phyloP scores from a whole-genome alignment of 140 eudicot genomes.

The Oenanthe javanica region DNA sequence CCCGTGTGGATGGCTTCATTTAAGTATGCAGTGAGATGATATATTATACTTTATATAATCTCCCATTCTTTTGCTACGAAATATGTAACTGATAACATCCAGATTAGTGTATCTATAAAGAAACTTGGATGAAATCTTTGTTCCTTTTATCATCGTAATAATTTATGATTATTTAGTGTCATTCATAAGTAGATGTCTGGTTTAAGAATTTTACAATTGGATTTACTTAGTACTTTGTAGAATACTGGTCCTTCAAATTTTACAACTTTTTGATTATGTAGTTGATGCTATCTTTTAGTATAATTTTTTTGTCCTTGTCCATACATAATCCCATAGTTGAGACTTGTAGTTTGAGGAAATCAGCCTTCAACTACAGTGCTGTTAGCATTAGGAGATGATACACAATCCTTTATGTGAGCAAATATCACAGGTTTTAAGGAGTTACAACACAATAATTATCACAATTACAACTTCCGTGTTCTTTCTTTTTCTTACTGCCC shows the following conservation, averaged over 20 bases:
- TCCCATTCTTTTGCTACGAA: background rate
- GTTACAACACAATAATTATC: background rate
- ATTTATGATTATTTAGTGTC: background rate
- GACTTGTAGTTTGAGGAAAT: too few relatives aligned
- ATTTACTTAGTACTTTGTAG: background rate
- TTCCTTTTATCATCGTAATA: background rate
- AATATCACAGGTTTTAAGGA: too few relatives aligned
- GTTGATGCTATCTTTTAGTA: background rate
- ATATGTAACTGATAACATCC: background rate
- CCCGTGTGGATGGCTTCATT: background rate
- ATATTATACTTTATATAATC: background rate
- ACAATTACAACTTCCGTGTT: background rate
- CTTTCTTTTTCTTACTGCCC: background rate
- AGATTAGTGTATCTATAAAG: background rate
- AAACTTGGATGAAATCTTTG: background rate
- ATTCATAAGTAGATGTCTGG: background rate
- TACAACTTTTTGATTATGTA: background rate
- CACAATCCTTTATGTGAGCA: too few relatives aligned
- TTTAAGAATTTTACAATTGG: background rate
- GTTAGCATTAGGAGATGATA: too few relatives aligned
- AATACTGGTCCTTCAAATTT: background rate
- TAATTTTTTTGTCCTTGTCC: too few relatives aligned
- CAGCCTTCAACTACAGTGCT: too few relatives aligned
- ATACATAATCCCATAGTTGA: too few relatives aligned
- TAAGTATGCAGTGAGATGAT: too few relatives aligned